A percentile compares a stretch with the other conserved stretches of the same genome.
Conservation (phyloP, 2,329 filamentous ascomycete species). For the Peltaster fructicola region DNA sequence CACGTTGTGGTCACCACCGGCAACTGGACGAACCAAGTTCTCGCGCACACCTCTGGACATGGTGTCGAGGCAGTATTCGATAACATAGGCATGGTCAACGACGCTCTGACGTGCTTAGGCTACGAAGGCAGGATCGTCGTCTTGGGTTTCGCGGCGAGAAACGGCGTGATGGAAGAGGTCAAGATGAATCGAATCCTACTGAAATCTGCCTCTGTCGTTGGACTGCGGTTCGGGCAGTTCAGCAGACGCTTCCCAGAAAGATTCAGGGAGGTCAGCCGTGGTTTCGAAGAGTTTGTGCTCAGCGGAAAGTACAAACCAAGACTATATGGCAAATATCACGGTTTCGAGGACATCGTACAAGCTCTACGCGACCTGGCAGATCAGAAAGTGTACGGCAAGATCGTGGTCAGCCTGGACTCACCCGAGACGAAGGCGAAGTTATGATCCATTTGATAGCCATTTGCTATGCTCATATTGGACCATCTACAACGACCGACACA, state of each 20-base stretch:
- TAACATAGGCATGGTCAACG: constrained; percentile 38
- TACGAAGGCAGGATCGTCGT: constrained; percentile 38
- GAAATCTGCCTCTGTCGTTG: constrained; percentile 35
- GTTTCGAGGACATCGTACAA: constrained; percentile 30
- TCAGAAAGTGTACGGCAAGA: constrained; percentile 38
- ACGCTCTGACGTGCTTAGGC: constrained; percentile 35
- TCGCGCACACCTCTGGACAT: constrained; percentile 27
- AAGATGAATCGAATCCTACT: constrained; percentile 37
- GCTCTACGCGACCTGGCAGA: constrained; percentile 35
- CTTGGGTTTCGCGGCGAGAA: constrained; percentile 39
- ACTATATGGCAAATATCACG: constrained; percentile 32
- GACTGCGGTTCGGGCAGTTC: constrained; percentile 42
- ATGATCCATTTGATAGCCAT: no score
- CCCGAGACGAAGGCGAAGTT: constrained; percentile 12
- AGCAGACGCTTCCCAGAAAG: constrained; percentile 31
- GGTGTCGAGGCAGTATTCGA: constrained; percentile 43
- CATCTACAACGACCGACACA: no score
- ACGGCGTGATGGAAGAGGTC: constrained; percentile 35
- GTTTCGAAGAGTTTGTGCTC: constrained; percentile 31
- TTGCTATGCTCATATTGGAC: no score
- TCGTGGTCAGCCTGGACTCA: constrained; percentile 29
- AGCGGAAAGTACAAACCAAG: constrained; percentile 32
- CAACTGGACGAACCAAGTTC: constrained; percentile 35
- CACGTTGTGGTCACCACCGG: constrained; percentile 23
- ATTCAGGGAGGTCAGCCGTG: constrained; percentile 33